A percentile compares a stretch with the other conserved stretches of the same genome.
phyloP scores from a whole-genome alignment of 768 basidiomycete genomes.

The Boletus sensibilis region DNA sequence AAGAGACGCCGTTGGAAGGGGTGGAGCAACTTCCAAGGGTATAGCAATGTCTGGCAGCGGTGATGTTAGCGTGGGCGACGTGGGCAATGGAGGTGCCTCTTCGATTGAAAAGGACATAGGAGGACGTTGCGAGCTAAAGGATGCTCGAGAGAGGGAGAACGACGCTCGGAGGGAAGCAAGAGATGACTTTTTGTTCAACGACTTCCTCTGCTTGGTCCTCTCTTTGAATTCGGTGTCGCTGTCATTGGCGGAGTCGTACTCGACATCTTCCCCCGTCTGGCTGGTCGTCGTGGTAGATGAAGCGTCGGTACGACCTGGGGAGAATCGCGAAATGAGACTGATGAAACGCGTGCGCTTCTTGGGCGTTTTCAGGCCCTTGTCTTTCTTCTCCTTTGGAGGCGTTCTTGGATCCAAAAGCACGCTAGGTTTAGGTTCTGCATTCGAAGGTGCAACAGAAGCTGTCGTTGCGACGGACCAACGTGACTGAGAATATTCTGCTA shows the following conservation, averaged over 20 bases:
- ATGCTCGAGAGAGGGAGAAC: slow-evolving; percentile 31
- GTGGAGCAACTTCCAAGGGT: background rate
- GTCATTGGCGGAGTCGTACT: slow-evolving; percentile 25
- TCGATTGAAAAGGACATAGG: slow-evolving; percentile 15
- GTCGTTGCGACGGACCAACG: slow-evolving; percentile 34
- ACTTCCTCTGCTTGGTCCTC: slow-evolving; percentile 16
- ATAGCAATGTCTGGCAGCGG: background rate
- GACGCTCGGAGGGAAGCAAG: slow-evolving; percentile 32
- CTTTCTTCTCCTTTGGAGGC: slow-evolving; percentile 19
- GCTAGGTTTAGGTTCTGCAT: slow-evolving; percentile 8
- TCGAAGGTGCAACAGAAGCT: slow-evolving; percentile 25
- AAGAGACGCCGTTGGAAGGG: slow-evolving; percentile 7
- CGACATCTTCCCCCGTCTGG: slow-evolving; percentile 5
- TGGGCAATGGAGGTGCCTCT: slow-evolving; percentile 29
- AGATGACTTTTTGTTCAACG: slow-evolving; percentile 30
- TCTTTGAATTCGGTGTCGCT: slow-evolving; percentile 21
- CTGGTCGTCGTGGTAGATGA: slow-evolving; percentile 6
- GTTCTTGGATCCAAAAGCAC: slow-evolving; percentile 10
- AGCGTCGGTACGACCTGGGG: slow-evolving; percentile 28
- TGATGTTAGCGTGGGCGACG: slow-evolving; percentile 21
- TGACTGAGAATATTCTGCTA: slow-evolving; percentile 14
- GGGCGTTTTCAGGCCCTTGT: slow-evolving; percentile 25
- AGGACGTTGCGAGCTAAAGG: slow-evolving; percentile 30
- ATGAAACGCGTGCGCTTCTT: slow-evolving; percentile 34
- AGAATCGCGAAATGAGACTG: slow-evolving; percentile 32